Conservation (phyloP, 78 protist genomes). For the Dictyostelium purpureum region DNA sequence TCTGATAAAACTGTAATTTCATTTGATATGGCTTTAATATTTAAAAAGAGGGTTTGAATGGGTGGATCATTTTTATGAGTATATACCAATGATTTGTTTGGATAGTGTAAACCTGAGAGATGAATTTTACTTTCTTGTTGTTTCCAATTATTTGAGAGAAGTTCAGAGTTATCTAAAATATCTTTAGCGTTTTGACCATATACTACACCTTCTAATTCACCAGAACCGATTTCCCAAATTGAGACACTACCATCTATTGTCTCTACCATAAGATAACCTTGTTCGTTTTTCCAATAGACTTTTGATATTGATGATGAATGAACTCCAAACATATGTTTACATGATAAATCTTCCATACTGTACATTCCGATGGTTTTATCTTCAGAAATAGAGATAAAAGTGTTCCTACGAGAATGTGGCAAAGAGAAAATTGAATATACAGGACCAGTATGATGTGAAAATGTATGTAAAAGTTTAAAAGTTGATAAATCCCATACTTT, state of each 20-base stretch:
- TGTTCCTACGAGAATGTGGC: not conserved
- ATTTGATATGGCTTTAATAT: slow-evolving; percentile 56
- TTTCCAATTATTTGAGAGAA: slow-evolving; percentile 17
- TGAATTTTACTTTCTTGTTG: slow-evolving; percentile 4
- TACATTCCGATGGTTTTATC: slow-evolving; percentile 75
- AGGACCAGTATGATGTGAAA: slow-evolving; percentile 76
- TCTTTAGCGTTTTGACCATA: slow-evolving; percentile 71
- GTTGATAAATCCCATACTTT: slow-evolving; percentile 59
- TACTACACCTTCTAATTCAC: slow-evolving; percentile 68
- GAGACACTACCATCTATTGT: slow-evolving; percentile 74
- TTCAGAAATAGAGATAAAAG: slow-evolving; percentile 46
- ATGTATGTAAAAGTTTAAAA: slow-evolving; percentile 57
- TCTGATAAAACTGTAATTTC: slow-evolving; percentile 9
- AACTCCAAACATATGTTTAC: slow-evolving; percentile 82
- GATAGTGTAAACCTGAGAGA: not conserved
- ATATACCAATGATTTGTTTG: slow-evolving; percentile 37
- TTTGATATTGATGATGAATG: slow-evolving; percentile 47
- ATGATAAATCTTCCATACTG: slow-evolving; percentile 46
- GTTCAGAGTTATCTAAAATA: slow-evolving; percentile 39
- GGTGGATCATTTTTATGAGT: slow-evolving; percentile 70
- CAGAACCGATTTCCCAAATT: slow-evolving; percentile 80
- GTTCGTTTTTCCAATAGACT: slow-evolving; percentile 72
- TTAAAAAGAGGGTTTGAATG: slow-evolving; percentile 68
- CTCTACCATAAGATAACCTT: slow-evolving; percentile 76
- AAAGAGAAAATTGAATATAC: slow-evolving; percentile 26